These are phyloP conservation scores for Colletotrichum incanum DNA, from an alignment of 2,329 filamentous ascomycete species.

Conservation along the genomic window DNA sequence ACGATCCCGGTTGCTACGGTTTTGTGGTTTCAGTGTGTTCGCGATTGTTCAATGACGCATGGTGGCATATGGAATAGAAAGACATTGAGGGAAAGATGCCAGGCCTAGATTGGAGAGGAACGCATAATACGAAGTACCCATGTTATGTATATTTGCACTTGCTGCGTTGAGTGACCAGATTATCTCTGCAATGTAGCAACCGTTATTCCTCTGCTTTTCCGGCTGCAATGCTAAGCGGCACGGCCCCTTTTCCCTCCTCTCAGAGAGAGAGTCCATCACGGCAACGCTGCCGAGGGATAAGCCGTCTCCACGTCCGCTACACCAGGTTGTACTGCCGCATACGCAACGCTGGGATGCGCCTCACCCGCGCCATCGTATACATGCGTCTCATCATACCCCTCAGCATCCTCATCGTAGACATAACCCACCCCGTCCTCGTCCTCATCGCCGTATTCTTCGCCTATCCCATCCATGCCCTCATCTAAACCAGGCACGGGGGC, in stretches of 20 bases:
- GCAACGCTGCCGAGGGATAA: constrained; percentile 27
- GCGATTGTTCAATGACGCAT: not conserved
- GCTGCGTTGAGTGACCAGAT: not conserved
- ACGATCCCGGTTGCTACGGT: not conserved
- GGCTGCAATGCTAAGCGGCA: not conserved
- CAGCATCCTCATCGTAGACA: constrained; percentile 49
- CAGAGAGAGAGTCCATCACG: not conserved
- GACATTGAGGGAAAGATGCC: not conserved
- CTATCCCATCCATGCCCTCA: constrained; percentile 28
- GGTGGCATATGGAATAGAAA: not conserved
- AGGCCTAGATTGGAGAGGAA: not conserved
- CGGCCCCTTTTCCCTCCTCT: too few relatives aligned
- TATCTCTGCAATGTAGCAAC: not conserved
- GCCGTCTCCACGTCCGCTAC: constrained; percentile 22
- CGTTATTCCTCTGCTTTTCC: not conserved
- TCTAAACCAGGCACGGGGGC: constrained; percentile 22
- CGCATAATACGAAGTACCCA: not conserved
- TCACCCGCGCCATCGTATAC: constrained; percentile 48
- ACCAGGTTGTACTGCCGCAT: not conserved
- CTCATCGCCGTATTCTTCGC: constrained; percentile 41
- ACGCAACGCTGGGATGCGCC: constrained; percentile 3
- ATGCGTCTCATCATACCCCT: constrained; percentile 46
- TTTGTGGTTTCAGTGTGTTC: not conserved
- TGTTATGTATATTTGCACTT: not conserved
- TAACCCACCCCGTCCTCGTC: constrained; percentile 46